Conservation (phyloP, 164 flowering plant species). For the Liriodendron chinense region DNA sequence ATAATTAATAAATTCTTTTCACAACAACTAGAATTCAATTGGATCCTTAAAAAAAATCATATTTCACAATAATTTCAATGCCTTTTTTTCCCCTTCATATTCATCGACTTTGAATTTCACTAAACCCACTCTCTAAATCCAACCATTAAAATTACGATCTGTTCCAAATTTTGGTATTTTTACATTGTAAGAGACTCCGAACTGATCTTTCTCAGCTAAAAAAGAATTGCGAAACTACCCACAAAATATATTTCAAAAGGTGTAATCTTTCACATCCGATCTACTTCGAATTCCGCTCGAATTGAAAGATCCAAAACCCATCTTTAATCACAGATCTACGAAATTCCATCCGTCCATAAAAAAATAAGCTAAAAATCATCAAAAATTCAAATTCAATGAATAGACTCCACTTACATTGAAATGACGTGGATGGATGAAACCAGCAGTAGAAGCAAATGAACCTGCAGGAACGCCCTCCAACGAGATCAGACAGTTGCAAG, state of each 20-base stretch:
- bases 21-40: too few species aligned
- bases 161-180: too few species aligned
- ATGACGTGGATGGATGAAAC: too few species aligned
- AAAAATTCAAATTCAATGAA: not conserved
- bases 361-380: not conserved
- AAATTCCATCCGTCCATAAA: not conserved
- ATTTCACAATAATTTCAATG: too few species aligned
- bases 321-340: conserved; percentile 1
- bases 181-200: too few species aligned
- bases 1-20: too few species aligned
- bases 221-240: too few species aligned
- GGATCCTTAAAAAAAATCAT: too few species aligned
- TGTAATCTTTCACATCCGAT: not conserved
- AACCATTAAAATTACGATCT: not conserved
- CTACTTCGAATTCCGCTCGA: not conserved
- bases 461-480: not conserved
- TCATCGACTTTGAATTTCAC: not conserved
- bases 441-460: too few species aligned
- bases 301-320: not conserved
- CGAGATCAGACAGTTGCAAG: not conserved
- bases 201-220: too few species aligned
- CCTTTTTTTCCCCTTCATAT: not conserved
- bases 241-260: too few species aligned
- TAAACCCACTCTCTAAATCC: not conserved
- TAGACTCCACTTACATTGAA: too few species aligned